Evolutionary conservation across 257 asterid genomes (phyloP).

Genomic region (Pogostemon cablin): DNA sequence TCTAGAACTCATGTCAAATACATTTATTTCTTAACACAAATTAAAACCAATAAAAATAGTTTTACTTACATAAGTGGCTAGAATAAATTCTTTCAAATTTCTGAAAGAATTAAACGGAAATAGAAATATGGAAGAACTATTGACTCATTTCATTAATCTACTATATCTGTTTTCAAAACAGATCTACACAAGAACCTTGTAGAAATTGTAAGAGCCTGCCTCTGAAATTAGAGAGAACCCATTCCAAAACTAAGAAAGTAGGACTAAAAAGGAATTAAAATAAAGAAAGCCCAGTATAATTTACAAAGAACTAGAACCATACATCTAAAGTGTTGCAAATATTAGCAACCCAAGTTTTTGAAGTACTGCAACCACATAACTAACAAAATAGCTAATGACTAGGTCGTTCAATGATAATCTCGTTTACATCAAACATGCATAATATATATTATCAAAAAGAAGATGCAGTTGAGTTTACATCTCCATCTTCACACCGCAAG

Average conservation of each 20-base stretch:
- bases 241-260: background rate
- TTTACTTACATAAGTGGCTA: background rate
- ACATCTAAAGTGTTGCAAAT: too few relatives aligned
- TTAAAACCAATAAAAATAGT: background rate
- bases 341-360: too few relatives aligned
- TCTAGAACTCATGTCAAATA: background rate
- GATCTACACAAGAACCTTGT: conserved; percentile 32
- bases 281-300: conserved; percentile 3
- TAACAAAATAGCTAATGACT: too few relatives aligned
- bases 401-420: too few relatives aligned
- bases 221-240: conserved; percentile 5
- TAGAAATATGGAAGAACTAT: conserved; percentile 2
- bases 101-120: background rate
- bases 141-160: conserved; percentile 14
- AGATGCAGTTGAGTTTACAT: too few relatives aligned
- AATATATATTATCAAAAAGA: too few relatives aligned
- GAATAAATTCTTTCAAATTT: background rate
- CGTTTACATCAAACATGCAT: too few relatives aligned
- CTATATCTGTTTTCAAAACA: conserved; percentile 6
- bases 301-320: background rate
- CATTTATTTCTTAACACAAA: background rate
- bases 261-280: background rate
- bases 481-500: too few relatives aligned
- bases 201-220: background rate
- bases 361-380: too few relatives aligned